Percentiles rank a stretch among this genome's conserved stretches.
Conservation (phyloP, 2,329 filamentous ascomycete species). For the Apiospora malaysiana region DNA sequence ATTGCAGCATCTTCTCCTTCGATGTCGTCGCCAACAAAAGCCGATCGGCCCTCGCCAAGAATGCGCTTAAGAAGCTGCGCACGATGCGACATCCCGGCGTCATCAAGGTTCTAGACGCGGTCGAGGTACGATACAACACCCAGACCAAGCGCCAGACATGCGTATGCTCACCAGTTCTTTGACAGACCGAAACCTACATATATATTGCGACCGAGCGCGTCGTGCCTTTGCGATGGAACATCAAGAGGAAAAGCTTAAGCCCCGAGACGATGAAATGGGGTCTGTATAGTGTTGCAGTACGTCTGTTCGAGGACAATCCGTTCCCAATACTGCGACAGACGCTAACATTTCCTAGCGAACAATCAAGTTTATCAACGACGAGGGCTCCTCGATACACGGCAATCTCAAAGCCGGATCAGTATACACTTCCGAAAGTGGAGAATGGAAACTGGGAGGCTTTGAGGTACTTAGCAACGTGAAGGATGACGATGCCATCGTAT, state of each 20-base stretch:
- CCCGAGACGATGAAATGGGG: constrained; percentile 98
- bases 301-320: constrained; percentile 27
- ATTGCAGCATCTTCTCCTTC: constrained; percentile 97
- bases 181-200: constrained; percentile 87
- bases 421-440: constrained; percentile 93
- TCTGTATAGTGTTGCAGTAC: constrained; percentile 80
- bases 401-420: constrained; percentile 84
- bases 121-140: constrained; percentile 68
- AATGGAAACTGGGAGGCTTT: constrained; percentile 96
- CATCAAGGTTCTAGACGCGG: constrained; percentile 90
- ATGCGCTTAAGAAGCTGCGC: constrained; percentile 90
- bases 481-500: constrained; percentile 92
- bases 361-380: constrained; percentile 93
- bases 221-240: constrained; percentile 86
- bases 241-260: constrained; percentile 84
- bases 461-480: constrained; percentile 94
- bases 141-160: background rate
- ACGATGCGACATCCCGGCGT: constrained; percentile 94
- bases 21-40: constrained; percentile 83
- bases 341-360: constrained; percentile 67
- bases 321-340: background rate
- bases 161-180: background rate
- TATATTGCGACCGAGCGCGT: constrained; percentile 96
- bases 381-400: constrained; percentile 90
- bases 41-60: constrained; percentile 84